Evolutionary conservation across 768 basidiomycete genomes (phyloP).

Genomic region (Mycena kentingensis): DNA sequence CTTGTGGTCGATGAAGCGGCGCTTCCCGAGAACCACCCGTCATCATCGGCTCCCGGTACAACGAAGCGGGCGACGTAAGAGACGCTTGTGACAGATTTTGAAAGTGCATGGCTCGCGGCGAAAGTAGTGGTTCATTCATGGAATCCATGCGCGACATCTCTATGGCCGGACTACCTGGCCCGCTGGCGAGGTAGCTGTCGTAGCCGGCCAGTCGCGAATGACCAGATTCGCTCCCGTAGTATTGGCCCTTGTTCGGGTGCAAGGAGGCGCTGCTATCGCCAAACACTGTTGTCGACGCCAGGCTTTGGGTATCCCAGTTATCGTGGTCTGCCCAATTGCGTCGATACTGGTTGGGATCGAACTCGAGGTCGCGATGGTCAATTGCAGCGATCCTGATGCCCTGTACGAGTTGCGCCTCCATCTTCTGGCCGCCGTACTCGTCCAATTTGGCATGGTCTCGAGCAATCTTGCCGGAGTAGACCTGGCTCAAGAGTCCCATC

Average conservation of each 20-base stretch:
- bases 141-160: constrained; percentile 62
- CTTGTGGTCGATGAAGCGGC: constrained; percentile 62
- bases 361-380: constrained; percentile 77
- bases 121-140: constrained; percentile 65
- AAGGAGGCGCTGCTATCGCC: constrained; percentile 45
- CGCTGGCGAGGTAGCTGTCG: constrained; percentile 58
- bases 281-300: constrained; percentile 61
- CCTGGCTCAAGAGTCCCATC: constrained; percentile 75
- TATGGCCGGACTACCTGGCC: constrained; percentile 39
- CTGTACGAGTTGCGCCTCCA: constrained; percentile 73
- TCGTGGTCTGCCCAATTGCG: constrained; percentile 77
- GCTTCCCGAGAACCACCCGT: constrained; percentile 54
- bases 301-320: constrained; percentile 81
- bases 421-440: constrained; percentile 77
- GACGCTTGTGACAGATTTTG: constrained; percentile 38
- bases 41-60: constrained; percentile 39
- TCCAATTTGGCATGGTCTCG: constrained; percentile 64
- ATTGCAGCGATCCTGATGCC: constrained; percentile 84
- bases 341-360: constrained; percentile 76
- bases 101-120: constrained; percentile 34
- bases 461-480: constrained; percentile 74
- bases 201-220: constrained; percentile 46
- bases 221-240: constrained; percentile 37
- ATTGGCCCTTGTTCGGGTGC: constrained; percentile 44
- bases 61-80: constrained; percentile 44